phyloP scores from a whole-genome alignment of 2,329 filamentous ascomycete genomes.

The Pseudocercospora eumusae region DNA sequence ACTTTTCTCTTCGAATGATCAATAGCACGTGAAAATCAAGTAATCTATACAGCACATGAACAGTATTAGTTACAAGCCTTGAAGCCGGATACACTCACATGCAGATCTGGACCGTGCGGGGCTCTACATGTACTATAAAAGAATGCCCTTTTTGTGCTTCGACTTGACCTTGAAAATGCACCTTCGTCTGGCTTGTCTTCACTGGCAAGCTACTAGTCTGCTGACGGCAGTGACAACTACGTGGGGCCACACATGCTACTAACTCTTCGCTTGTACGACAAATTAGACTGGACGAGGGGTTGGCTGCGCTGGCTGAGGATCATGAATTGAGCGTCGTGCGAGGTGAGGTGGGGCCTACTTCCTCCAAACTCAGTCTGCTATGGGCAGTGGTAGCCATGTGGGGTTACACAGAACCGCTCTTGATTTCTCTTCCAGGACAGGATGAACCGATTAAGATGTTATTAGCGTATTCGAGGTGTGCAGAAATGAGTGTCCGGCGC shows the following conservation, averaged over 20 bases:
- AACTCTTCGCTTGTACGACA: too few relatives aligned
- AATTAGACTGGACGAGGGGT: too few relatives aligned
- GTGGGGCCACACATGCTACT: too few relatives aligned
- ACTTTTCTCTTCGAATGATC: not conserved
- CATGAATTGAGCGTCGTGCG: too few relatives aligned
- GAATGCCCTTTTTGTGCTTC: not conserved
- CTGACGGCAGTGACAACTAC: not conserved
- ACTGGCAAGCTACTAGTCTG: not conserved
- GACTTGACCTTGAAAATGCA: not conserved
- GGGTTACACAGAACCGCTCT: not conserved
- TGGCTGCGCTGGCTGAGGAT: too few relatives aligned
- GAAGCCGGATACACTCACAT: not conserved
- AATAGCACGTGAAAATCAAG: not conserved
- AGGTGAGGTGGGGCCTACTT: too few relatives aligned
- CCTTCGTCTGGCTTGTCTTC: not conserved
- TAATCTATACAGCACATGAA: too few relatives aligned
- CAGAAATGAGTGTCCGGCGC: too few relatives aligned
- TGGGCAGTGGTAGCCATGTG: too few relatives aligned
- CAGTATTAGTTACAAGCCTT: not conserved
- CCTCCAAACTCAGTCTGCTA: too few relatives aligned
- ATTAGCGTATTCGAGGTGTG: not conserved
- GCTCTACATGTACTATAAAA: not conserved
- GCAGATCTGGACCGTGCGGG: not conserved
- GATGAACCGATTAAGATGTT: not conserved
- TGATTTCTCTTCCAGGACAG: not conserved